Base-by-base conservation (phyloP, 441 rosid species). In the Bocquillonia castaneifolia region DNA sequence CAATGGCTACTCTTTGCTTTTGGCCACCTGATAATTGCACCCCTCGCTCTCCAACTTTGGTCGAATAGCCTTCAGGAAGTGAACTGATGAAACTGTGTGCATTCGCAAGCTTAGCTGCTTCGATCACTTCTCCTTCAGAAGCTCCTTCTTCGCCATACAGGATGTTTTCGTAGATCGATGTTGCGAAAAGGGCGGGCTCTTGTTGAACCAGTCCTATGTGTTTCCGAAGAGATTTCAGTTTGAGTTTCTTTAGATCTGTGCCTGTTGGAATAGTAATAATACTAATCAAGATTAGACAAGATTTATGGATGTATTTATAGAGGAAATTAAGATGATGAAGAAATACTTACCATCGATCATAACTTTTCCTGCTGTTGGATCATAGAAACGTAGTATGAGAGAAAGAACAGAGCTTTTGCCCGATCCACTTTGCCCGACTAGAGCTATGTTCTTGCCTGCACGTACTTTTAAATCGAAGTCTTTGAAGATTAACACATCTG, bases 401-500 rank as follows among this genome's bases (percentile, higher is more conserved):
- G 94, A 72, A 68, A 93, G 80, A 60, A 93, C 92, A 0, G 97
- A 84, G 74, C 93, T 90, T 86, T 93, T 93, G 3, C 98, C 98
- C 1, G 96, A 93, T 0, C 98, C 98, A 75, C 97, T 93, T 68
- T 93, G 98, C 53, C 98, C 97, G 8, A 93, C 93, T 25, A 93
- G 79, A 22, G 98, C 97, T 86, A 93, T 83, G 77, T 84, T 90
- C 80, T 84, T 84, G 42, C 96, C 97, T 0, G 90, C 51, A 10
- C 69, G 82, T 34, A 88, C 93, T 76, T 63, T 79, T 8, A 93
- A 81, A 82, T 90, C 76, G 5, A 93, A 86, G 75, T 86, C 91
- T 63, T 77, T 74, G 81, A 93, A 93, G 58, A 93, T 85, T 1
- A 76, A 62, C 5, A 89, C 92, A 51, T 93, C 92, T 0, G 97